Evolutionary conservation across 2,329 filamentous ascomycete species (phyloP).

Genomic region (Phoma herbarum): DNA sequence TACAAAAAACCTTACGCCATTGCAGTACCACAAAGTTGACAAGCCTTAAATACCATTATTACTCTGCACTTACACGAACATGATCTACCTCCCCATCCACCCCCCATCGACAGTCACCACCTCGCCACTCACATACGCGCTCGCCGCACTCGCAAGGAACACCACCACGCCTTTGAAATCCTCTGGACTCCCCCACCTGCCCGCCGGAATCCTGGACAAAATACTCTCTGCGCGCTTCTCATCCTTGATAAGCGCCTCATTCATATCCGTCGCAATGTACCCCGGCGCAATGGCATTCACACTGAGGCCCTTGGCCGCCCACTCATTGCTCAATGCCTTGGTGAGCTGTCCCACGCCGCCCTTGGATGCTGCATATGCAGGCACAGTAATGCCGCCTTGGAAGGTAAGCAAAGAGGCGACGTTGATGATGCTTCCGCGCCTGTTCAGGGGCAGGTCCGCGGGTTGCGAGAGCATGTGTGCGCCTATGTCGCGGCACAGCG

Average conservation of each 20-base stretch:
- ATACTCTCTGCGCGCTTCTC: conserved; percentile 75
- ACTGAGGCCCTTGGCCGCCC: conserved; percentile 78
- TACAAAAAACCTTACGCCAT: too few species aligned
- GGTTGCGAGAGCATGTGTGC: conserved; percentile 75
- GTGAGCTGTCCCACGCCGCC: conserved; percentile 86
- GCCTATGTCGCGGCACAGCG: conserved; percentile 77
- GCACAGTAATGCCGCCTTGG: conserved; percentile 87
- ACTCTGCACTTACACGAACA: neutral
- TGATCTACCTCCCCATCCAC: conserved; percentile 82
- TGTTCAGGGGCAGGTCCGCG: conserved; percentile 57
- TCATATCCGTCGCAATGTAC: conserved; percentile 96
- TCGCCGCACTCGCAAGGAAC: conserved; percentile 78
- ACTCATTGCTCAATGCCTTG: conserved; percentile 87
- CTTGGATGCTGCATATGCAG: conserved; percentile 86
- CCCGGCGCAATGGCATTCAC: conserved; percentile 92
- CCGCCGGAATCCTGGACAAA: conserved; percentile 80
- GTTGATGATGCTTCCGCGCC: conserved; percentile 81
- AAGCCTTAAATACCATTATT: neutral
- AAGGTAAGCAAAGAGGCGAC: conserved; percentile 82
- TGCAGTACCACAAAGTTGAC: neutral
- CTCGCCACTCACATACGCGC: conserved; percentile 83
- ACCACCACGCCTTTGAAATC: conserved; percentile 88
- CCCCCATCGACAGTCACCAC: conserved; percentile 86
- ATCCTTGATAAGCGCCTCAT: conserved; percentile 80
- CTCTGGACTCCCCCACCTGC: conserved; percentile 81